Evolutionary conservation across 1,284 basidiomycete species (phyloP), one percentile per base, ranked within the genome.

Genomic region (Vanrija sp.): DNA sequence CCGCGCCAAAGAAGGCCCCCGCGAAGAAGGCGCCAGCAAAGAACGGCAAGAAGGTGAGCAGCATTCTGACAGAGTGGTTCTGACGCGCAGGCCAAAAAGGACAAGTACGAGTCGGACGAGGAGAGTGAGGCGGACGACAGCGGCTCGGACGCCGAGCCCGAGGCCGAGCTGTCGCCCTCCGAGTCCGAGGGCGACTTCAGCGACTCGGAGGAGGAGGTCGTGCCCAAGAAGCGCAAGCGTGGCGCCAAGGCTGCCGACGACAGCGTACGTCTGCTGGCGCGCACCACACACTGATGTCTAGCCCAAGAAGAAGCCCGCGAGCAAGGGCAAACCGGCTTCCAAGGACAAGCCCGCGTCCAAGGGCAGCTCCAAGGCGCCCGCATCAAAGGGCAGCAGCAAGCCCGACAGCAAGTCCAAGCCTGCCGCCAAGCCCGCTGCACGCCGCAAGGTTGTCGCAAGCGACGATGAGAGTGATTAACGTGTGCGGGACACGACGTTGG

Each of bases 11-110:
- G 48, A 43, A 49, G 42, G 47, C 40, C 3, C 28, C 40, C 12
- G 25, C 44, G 21, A 18, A 49, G 26, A 43, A 54, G 46, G 39
- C 26, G 46, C 34, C 23, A 6, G 14, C 15, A 39, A 23, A 25
- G 18, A 34, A 18, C 19, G 42, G 46, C 34, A 34, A 34, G 18
- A 48, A 48, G 46, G 46, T 48, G 34, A 34, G 34, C 34, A 16
- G 21, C 19, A 15, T 23, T 8, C 29, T 48, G 38, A 48, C 46
- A 28, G 16, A 23, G 21, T 5, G 2, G 21, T 5, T 23, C 21
- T 23, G 21, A 23, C 21, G 21, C 34, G 34, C 46, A 34, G 21
- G 88, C 88, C 1, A 80, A 79, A 51, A 28, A 29, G 34, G 43
- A 59, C 51, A 26, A 45, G 18, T 48, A 34, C 56, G 54, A 39